Evolutionary conservation across 768 basidiomycete genomes (phyloP).

Genomic region (Panus rudis): DNA sequence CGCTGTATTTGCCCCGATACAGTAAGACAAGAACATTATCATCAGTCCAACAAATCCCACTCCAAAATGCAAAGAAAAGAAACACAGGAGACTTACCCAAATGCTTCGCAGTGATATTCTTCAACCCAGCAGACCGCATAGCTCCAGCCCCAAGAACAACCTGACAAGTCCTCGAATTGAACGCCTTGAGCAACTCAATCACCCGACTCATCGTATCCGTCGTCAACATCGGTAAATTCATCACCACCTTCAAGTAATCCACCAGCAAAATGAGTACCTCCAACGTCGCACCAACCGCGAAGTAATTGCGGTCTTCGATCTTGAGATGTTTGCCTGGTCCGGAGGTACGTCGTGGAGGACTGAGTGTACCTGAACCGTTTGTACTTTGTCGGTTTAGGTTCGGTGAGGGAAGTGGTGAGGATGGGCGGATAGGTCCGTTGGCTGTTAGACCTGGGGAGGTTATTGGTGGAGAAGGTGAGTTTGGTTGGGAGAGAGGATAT

Average conservation of each 20-base stretch:
- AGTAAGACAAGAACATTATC: slow-evolving; percentile 3
- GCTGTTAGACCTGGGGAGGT: slow-evolving; percentile 14
- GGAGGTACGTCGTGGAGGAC: slow-evolving; percentile 12
- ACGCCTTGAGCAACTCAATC: slow-evolving; percentile 94
- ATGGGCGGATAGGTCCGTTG: slow-evolving; percentile 8
- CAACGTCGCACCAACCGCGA: slow-evolving; percentile 78
- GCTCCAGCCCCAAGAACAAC: slow-evolving; percentile 97
- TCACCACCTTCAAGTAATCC: slow-evolving; percentile 83
- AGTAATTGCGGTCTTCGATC: slow-evolving; percentile 83
- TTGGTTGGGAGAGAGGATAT: slow-evolving; percentile 15
- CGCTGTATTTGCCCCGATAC: slow-evolving; percentile 38
- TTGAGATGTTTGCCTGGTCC: slow-evolving; percentile 48
- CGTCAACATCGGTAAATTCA: slow-evolving; percentile 83
- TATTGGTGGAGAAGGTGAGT: slow-evolving; percentile 15
- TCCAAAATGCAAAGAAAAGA: not conserved
- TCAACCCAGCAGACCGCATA: slow-evolving; percentile 96
- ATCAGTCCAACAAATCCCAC: slow-evolving; percentile 7
- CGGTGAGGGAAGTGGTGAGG: slow-evolving; percentile 14
- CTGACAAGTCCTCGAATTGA: slow-evolving; percentile 97
- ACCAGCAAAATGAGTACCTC: slow-evolving; percentile 63
- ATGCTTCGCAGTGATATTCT: slow-evolving; percentile 98
- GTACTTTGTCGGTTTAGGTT: slow-evolving; percentile 12
- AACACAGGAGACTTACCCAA: slow-evolving; percentile 50
- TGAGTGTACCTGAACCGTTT: slow-evolving; percentile 6
- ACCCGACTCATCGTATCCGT: slow-evolving; percentile 93